Evolutionary conservation across 2,329 filamentous ascomycete genomes (phyloP).

Genomic region (Penicillium sp.): DNA sequence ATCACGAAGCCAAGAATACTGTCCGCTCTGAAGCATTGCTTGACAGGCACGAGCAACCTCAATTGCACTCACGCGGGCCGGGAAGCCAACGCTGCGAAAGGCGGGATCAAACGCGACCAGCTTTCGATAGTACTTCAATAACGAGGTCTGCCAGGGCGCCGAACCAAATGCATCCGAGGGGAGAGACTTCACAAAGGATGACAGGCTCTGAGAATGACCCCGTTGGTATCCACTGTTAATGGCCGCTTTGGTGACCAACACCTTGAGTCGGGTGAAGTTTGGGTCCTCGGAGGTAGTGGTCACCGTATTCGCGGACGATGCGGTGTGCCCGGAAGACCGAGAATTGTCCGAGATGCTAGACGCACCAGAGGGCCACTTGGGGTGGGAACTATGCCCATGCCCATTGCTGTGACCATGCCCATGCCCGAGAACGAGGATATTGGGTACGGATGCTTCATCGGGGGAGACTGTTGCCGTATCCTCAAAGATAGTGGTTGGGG

Average conservation of each 20-base stretch:
- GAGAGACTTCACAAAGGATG: slow-evolving; percentile 73
- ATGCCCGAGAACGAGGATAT: slow-evolving; percentile 3
- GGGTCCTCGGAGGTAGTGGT: slow-evolving; percentile 62
- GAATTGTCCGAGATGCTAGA: slow-evolving; percentile 79
- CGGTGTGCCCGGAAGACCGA: slow-evolving; percentile 56
- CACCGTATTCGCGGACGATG: slow-evolving; percentile 47
- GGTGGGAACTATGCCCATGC: slow-evolving; percentile 71
- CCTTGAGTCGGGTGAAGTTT: slow-evolving; percentile 74
- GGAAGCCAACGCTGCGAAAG: slow-evolving; percentile 50
- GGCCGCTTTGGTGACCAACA: slow-evolving; percentile 78
- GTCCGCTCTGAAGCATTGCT: slow-evolving; percentile 69
- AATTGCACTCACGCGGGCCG: slow-evolving; percentile 51
- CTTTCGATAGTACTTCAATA: slow-evolving; percentile 78
- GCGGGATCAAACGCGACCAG: slow-evolving; percentile 72
- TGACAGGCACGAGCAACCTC: slow-evolving; percentile 79
- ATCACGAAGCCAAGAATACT: slow-evolving; percentile 78
- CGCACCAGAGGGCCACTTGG: slow-evolving; percentile 79
- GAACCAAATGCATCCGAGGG: slow-evolving; percentile 77
- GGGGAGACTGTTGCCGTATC: slow-evolving; percentile 73
- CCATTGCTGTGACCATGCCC: slow-evolving; percentile 52
- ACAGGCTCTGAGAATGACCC: slow-evolving; percentile 57
- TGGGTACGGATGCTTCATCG: slow-evolving; percentile 1
- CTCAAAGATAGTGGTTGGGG: slow-evolving; percentile 92
- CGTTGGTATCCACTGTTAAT: slow-evolving; percentile 80
- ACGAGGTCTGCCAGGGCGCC: slow-evolving; percentile 64